Evolutionary conservation across 2,329 filamentous ascomycete species (phyloP).

Genomic region (Fusarium compactum): DNA sequence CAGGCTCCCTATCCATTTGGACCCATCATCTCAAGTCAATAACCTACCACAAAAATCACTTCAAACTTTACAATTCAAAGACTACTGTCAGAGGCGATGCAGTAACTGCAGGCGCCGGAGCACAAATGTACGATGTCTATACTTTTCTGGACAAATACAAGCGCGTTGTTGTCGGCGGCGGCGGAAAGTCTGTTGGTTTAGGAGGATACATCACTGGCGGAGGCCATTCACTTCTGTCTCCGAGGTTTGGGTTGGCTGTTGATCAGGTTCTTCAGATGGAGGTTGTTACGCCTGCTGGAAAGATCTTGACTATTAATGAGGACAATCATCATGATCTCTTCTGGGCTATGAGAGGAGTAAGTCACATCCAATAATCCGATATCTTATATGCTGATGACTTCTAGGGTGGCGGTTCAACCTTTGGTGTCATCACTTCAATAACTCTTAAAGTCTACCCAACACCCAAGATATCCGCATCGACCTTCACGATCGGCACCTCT

Average conservation of each 20-base stretch:
- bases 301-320: conserved; percentile 63
- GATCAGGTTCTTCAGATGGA: conserved; percentile 72
- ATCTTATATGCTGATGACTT: background rate
- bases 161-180: conserved; percentile 66
- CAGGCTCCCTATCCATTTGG: conserved; percentile 67
- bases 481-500: conserved; percentile 40
- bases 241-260: conserved; percentile 69
- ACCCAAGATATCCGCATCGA: conserved; percentile 48
- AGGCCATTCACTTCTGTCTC: conserved; percentile 67
- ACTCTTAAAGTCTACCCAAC: conserved; percentile 66
- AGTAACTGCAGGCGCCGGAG: conserved; percentile 66
- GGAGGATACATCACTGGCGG: conserved; percentile 73
- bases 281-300: conserved; percentile 65
- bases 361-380: conserved; percentile 27
- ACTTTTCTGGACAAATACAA: conserved; percentile 57
- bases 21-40: conserved; percentile 60
- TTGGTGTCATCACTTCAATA: conserved; percentile 69
- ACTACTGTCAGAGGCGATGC: conserved; percentile 59
- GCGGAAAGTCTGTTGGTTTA: conserved; percentile 66
- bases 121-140: conserved; percentile 64
- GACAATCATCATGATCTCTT: conserved; percentile 69
- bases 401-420: conserved; percentile 70
- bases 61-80: conserved; percentile 57
- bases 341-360: conserved; percentile 71
- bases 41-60: conserved; percentile 53